phyloP scores from a whole-genome alignment of 495 filamentous ascomycete genomes.

The Annulohypoxylon stygium region DNA sequence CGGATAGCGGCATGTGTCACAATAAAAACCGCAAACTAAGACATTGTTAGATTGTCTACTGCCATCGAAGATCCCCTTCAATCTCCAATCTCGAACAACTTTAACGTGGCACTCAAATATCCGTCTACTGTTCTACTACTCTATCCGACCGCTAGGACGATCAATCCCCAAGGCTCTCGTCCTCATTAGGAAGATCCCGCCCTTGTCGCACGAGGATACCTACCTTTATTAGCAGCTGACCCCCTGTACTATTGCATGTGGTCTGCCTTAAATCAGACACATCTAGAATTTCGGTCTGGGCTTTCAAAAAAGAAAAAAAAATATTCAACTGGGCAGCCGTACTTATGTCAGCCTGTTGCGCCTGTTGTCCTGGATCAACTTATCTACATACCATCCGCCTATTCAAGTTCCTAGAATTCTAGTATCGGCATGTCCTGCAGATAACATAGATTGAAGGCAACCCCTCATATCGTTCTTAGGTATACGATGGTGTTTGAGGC shows the following conservation, averaged over 20 bases:
- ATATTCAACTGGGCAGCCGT: conserved; percentile 8
- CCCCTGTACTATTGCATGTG: conserved; percentile 39
- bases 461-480: conserved; percentile 30
- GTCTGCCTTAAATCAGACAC: conserved; percentile 20
- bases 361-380: conserved; percentile 30
- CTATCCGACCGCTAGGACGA: neutral
- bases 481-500: conserved; percentile 49
- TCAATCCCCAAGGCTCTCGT: conserved; percentile 1
- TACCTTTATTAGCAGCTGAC: conserved; percentile 43
- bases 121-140: neutral
- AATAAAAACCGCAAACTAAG: conserved; percentile 14
- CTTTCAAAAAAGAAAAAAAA: conserved; percentile 1
- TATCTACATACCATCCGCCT: conserved; percentile 8
- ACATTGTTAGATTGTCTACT: conserved; percentile 7
- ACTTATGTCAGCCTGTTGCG: conserved; percentile 31
- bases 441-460: conserved; percentile 28
- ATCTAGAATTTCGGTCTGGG: conserved; percentile 43
- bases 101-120: conserved; percentile 15
- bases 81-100: conserved; percentile 23
- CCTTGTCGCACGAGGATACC: conserved; percentile 27
- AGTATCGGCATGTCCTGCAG: conserved; percentile 21
- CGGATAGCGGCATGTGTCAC: conserved; percentile 37
- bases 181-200: neutral
- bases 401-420: conserved; percentile 18
- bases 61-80: conserved; percentile 1